Evolutionary conservation across 768 basidiomycete genomes (phyloP).

Genomic region (Lanmaoa pseudosensibilis): DNA sequence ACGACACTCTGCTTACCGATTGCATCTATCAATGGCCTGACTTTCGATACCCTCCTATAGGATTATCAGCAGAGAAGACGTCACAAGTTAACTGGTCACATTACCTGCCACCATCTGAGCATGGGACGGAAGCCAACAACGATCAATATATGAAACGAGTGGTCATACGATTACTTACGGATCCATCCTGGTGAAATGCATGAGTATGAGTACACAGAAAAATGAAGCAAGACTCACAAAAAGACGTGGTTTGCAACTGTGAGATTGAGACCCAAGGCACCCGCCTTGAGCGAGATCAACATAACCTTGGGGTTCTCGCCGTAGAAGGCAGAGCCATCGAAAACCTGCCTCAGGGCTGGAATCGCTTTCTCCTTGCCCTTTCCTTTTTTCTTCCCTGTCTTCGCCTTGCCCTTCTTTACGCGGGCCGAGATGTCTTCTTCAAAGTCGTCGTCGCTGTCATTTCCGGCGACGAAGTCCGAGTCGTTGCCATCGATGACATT

Average conservation of each 20-base stretch:
- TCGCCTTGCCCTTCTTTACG: conserved; percentile 33
- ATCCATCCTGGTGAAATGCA: conserved; percentile 59
- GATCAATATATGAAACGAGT: conserved; percentile 13
- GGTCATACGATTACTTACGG: conserved; percentile 53
- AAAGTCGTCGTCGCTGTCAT: conserved; percentile 30
- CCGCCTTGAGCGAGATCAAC: conserved; percentile 85
- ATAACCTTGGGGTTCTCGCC: conserved; percentile 70
- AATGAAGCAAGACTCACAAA: conserved; percentile 47
- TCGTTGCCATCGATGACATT: conserved; percentile 30
- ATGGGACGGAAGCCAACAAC: background rate
- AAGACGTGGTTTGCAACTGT: conserved; percentile 89
- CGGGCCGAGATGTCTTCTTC: conserved; percentile 31
- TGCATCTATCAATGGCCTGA: conserved; percentile 80
- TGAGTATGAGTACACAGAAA: conserved; percentile 4
- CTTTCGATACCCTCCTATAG: conserved; percentile 76
- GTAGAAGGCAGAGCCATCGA: conserved; percentile 23
- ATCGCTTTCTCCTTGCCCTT: conserved; percentile 36
- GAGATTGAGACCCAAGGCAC: conserved; percentile 83
- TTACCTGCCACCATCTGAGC: conserved; percentile 75
- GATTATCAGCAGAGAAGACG: conserved; percentile 9
- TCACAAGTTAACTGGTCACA: conserved; percentile 3
- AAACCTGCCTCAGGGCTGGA: conserved; percentile 10
- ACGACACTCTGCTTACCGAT: conserved; percentile 46
- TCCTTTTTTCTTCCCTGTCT: conserved; percentile 40
- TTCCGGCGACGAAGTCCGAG: conserved; percentile 36